Base-by-base conservation (phyloP, 1,284 basidiomycete genomes). In the Entoloma clypeatum region DNA sequence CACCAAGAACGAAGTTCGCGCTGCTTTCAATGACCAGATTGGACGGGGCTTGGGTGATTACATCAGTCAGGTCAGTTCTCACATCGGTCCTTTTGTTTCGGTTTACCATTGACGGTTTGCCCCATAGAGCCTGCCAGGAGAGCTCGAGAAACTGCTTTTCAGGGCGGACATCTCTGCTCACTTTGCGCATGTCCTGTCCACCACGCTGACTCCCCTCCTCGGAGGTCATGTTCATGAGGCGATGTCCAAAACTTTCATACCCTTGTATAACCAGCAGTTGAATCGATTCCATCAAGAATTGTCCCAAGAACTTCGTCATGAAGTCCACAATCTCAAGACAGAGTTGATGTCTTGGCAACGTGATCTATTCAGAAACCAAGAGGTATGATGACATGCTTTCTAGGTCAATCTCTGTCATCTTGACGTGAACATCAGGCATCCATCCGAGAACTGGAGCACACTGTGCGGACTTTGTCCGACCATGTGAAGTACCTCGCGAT, bases 161-260 rank as follows among this genome's bases (percentile, higher is more conserved):
- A 77, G 85, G n/a, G 77, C 86, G 1, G 85, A 87, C 50, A 73
- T 91, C 42, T 77, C 81, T 11, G 74, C 68, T 38, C 84, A 88
- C 52, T 79, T 89, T 51, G 78, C 86, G 9, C 77, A 79, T 45
- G 75, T 82, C 17, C 70, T 91, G 44, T 77, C 82, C 11, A 67
- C 73, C 4, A 75, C 77, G 37, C 62, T 89, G 42, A 78, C 78
- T 4, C 85, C 86, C 8, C 59, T 85, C 38, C 78, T 91, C 48
- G 86, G 88, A 59, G 72, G 79, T 44, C 81, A 87, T 53, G 77
- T 91, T 55, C 88, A 89, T 66, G 87, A 91, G 9, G 71, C 80
- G 7, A 74, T 90, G 51, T 69, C 71, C 23, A 83, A 85, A 63
- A 76, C 72, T 0, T 75, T 92, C 53, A 67, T 89, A 26, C 87